These are phyloP conservation scores for Cordia subcordata DNA, from an alignment of 257 asterid genomes.

Conservation along the genomic window DNA sequence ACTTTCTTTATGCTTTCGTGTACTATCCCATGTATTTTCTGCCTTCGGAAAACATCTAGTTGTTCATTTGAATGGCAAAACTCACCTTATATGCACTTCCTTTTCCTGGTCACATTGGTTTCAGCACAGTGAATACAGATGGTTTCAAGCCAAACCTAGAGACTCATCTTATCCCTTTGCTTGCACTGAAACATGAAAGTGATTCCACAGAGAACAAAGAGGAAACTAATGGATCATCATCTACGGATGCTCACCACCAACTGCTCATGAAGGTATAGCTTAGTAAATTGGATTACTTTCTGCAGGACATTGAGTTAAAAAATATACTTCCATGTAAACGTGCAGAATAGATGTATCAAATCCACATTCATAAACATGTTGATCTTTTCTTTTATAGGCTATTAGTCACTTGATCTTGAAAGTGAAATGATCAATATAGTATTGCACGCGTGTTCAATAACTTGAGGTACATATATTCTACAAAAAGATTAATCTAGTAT, in stretches of 20 bases:
- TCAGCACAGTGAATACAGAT: conserved; percentile 86
- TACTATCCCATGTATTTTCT: too few relatives aligned
- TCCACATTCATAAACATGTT: background rate
- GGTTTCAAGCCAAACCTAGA: conserved; percentile 98
- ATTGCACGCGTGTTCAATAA: background rate
- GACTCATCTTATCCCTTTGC: conserved; percentile 83
- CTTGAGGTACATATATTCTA: background rate
- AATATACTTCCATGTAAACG: background rate
- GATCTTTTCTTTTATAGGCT: too few relatives aligned
- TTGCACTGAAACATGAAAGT: conserved; percentile 64
- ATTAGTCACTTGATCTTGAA: too few relatives aligned
- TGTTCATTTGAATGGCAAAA: background rate
- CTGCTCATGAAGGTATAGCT: conserved; percentile 73
- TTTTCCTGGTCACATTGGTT: conserved; percentile 29
- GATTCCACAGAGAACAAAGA: conserved; percentile 46
- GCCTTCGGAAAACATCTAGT: too few relatives aligned
- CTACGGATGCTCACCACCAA: conserved; percentile 70
- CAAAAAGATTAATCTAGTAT: background rate
- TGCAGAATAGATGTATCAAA: background rate
- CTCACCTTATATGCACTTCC: conserved; percentile 1
- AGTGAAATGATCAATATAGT: background rate
- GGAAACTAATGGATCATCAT: conserved; percentile 37
- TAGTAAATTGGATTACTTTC: background rate
- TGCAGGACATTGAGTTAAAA: background rate
- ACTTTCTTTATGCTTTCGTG: too few relatives aligned